A percentile compares a stretch with the other conserved stretches of the same genome.
Conservation (phyloP, 2,329 filamentous ascomycete species). For the Akanthomyces dipterigenus region DNA sequence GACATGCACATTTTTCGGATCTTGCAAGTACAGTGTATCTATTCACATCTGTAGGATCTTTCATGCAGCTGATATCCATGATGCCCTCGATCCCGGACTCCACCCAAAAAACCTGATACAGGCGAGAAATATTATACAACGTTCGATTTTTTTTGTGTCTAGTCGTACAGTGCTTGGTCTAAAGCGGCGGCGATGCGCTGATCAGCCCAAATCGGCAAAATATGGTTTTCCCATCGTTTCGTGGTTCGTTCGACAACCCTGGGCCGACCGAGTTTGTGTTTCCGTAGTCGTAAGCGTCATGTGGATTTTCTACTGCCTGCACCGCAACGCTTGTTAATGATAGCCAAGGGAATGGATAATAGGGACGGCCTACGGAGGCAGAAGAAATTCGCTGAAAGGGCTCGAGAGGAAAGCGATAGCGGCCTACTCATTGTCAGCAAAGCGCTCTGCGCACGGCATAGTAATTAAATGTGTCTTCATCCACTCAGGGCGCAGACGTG, state of each 20-base stretch:
- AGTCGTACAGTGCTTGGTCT: constrained; percentile 3
- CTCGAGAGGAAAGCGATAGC: constrained; percentile 62
- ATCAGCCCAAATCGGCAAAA: not conserved
- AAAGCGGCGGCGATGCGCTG: not conserved
- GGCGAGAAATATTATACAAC: constrained; percentile 8
- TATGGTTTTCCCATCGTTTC: not conserved
- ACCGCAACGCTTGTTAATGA: not conserved
- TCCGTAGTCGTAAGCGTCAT: constrained; percentile 7
- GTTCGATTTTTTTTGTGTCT: not conserved
- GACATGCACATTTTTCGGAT: not conserved
- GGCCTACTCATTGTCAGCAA: constrained; percentile 34
- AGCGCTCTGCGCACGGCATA: not conserved
- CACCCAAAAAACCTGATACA: not conserved
- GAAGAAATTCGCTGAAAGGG: constrained; percentile 59
- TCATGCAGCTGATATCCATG: not conserved
- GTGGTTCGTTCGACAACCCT: not conserved
- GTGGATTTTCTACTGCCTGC: constrained; percentile 7
- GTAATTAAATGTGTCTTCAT: not conserved
- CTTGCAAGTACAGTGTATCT: constrained; percentile 1
- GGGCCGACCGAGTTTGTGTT: not conserved
- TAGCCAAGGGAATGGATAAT: not conserved
- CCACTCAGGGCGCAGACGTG: not conserved
- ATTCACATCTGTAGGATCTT: not conserved
- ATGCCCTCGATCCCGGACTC: not conserved
- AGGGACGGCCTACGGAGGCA: constrained; percentile 49